Conservation (phyloP, 768 basidiomycete genomes). For the Megacollybia marginata region DNA sequence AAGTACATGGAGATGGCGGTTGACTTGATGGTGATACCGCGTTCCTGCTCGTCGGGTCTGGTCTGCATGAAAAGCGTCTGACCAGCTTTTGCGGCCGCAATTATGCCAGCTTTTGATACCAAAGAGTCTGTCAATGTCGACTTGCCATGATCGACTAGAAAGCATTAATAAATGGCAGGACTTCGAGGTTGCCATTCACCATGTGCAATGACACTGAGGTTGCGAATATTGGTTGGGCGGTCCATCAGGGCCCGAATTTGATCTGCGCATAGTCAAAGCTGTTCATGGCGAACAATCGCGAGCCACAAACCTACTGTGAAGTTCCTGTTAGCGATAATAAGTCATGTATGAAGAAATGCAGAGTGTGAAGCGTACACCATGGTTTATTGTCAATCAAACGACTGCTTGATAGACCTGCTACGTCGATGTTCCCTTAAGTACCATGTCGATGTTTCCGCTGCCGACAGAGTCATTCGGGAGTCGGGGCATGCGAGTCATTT, state of each 20-base stretch:
- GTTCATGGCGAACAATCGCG: conserved; percentile 3
- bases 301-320: conserved; percentile 73
- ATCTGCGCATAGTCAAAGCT: conserved; percentile 33
- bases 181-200: conserved; percentile 37
- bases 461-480: too few relatives aligned
- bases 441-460: too few relatives aligned
- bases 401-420: too few relatives aligned
- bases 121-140: conserved; percentile 98
- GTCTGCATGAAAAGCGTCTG: conserved; percentile 97
- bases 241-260: conserved; percentile 89
- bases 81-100: conserved; percentile 89
- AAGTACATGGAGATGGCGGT: conserved; percentile 99
- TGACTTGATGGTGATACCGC: conserved; percentile 99
- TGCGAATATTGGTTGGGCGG: conserved; percentile 85
- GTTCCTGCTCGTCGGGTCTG: conserved; percentile 96
- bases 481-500: too few relatives aligned
- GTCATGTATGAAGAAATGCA: too few relatives aligned
- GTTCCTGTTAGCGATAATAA: too few relatives aligned
- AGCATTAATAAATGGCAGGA: neutral
- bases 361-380: too few relatives aligned
- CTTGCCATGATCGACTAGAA: conserved; percentile 97
- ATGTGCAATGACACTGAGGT: conserved; percentile 92
- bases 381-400: too few relatives aligned
- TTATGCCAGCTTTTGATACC: conserved; percentile 99
- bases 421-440: too few relatives aligned